These are phyloP conservation scores for Prunus salicina DNA, from an alignment of 306 rosid species.

Conservation along the genomic window DNA sequence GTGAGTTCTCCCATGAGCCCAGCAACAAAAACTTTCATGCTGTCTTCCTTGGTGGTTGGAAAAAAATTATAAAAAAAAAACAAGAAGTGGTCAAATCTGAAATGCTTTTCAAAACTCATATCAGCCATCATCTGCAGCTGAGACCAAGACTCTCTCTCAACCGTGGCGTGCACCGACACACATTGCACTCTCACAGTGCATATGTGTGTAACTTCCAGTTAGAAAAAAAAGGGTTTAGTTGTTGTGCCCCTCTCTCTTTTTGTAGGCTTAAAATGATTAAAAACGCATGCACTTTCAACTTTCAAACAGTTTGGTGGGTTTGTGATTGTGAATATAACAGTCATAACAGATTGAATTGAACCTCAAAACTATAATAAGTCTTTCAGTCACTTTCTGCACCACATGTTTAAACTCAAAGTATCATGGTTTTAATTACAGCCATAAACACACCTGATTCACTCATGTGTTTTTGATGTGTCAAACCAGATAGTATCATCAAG, in stretches of 20 bases:
- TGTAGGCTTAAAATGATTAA: slow-evolving; percentile 14
- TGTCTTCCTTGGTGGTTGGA: slow-evolving; percentile 23
- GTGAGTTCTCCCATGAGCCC: slow-evolving; percentile 22
- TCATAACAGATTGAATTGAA: not conserved
- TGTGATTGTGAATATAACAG: slow-evolving; percentile 9
- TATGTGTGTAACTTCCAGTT: not conserved
- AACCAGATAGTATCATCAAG: slow-evolving; percentile 1
- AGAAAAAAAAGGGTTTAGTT: not conserved
- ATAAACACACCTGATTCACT: not conserved
- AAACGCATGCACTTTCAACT: slow-evolving; percentile 25
- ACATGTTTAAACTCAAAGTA: slow-evolving; percentile 7
- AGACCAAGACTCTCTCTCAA: too few relatives aligned
- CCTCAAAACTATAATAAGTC: slow-evolving; percentile 8
- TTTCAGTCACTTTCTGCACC: slow-evolving; percentile 6
- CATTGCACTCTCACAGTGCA: not conserved
- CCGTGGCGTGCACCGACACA: not conserved
- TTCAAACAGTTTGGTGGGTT: slow-evolving; percentile 14
- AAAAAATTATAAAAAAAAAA: not conserved
- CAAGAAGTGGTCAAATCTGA: slow-evolving; percentile 14
- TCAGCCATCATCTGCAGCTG: too few relatives aligned
- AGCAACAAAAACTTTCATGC: slow-evolving; percentile 29
- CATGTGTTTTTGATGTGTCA: slow-evolving; percentile 5
- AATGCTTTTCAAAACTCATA: not conserved
- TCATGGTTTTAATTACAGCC: slow-evolving; percentile 16
- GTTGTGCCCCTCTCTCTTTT: slow-evolving; percentile 2